Conservation (phyloP, 768 basidiomycete genomes). For the Sporobolomyces roseus region DNA sequence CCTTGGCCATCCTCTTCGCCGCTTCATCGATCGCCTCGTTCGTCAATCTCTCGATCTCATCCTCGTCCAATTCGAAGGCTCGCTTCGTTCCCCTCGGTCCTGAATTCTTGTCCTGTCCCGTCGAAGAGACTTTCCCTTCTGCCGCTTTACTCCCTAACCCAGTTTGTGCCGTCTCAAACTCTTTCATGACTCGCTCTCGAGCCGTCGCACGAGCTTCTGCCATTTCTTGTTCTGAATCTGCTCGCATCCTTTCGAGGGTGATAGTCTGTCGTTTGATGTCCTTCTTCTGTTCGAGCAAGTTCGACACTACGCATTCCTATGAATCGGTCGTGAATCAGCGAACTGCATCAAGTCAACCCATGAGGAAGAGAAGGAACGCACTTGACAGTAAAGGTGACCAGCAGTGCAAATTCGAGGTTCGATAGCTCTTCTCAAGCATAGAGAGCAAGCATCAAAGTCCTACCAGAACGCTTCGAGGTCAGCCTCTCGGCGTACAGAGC, state of each 20-base stretch:
- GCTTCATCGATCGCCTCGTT: slow-evolving; percentile 85
- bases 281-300: slow-evolving; percentile 80
- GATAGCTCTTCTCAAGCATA: slow-evolving; percentile 72
- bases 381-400: slow-evolving; percentile 89
- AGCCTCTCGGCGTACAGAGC: not conserved
- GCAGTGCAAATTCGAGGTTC: slow-evolving; percentile 77
- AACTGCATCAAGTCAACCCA: too few relatives aligned
- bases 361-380: slow-evolving; percentile 9
- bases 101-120: slow-evolving; percentile 38
- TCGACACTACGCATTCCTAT: slow-evolving; percentile 77
- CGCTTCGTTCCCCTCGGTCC: slow-evolving; percentile 58
- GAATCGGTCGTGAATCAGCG: too few relatives aligned
- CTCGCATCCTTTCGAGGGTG: slow-evolving; percentile 66
- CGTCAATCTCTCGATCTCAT: slow-evolving; percentile 65
- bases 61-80: slow-evolving; percentile 76
- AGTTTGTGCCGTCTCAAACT: slow-evolving; percentile 84
- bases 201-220: slow-evolving; percentile 67
- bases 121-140: slow-evolving; percentile 45
- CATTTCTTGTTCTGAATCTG: slow-evolving; percentile 76
- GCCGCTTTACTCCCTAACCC: slow-evolving; percentile 58
- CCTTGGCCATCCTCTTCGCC: slow-evolving; percentile 67
- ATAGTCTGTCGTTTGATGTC: slow-evolving; percentile 88
- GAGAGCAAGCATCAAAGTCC: slow-evolving; percentile 78
- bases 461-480: slow-evolving; percentile 44
- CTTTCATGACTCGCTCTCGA: slow-evolving; percentile 77